These are phyloP conservation scores for Exophiala viscosa DNA, from an alignment of 2,329 filamentous ascomycete species.

Conservation along the genomic window DNA sequence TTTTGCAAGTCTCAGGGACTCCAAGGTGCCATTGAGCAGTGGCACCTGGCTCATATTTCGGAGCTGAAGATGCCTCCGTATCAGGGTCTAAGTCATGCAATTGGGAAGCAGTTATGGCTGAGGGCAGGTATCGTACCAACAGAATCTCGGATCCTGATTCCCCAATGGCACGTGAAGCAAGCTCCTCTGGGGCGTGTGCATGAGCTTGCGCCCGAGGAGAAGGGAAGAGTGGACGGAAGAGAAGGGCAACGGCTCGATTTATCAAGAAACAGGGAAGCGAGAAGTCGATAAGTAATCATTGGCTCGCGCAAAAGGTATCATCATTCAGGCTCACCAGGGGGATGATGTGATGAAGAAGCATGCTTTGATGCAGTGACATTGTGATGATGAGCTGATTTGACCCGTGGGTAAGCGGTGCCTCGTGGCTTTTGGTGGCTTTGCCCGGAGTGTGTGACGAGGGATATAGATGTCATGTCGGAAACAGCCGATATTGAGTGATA, in stretches of 20 bases:
- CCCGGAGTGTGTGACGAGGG: background rate
- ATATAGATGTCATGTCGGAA: background rate
- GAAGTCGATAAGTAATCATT: background rate
- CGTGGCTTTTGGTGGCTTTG: background rate
- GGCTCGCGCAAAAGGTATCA: background rate
- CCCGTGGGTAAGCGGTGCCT: constrained; percentile 10
- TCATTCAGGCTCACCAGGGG: background rate
- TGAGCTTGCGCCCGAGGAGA: background rate
- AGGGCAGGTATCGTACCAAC: too few relatives aligned
- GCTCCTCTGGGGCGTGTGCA: background rate
- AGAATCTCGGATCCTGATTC: too few relatives aligned
- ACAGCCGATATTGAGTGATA: background rate
- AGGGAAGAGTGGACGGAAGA: background rate
- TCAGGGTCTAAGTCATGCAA: too few relatives aligned
- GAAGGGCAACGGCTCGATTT: background rate
- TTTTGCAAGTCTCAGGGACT: background rate
- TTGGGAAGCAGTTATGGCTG: too few relatives aligned
- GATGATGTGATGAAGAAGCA: background rate
- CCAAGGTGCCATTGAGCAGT: background rate
- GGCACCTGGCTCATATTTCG: background rate
- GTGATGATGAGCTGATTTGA: background rate
- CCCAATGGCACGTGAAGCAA: too few relatives aligned
- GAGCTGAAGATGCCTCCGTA: too few relatives aligned
- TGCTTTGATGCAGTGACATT: background rate
- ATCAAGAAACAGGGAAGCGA: background rate